These are phyloP conservation scores for Apiospora arundinis DNA, from an alignment of 2,329 filamentous ascomycete species.

Conservation along the genomic window DNA sequence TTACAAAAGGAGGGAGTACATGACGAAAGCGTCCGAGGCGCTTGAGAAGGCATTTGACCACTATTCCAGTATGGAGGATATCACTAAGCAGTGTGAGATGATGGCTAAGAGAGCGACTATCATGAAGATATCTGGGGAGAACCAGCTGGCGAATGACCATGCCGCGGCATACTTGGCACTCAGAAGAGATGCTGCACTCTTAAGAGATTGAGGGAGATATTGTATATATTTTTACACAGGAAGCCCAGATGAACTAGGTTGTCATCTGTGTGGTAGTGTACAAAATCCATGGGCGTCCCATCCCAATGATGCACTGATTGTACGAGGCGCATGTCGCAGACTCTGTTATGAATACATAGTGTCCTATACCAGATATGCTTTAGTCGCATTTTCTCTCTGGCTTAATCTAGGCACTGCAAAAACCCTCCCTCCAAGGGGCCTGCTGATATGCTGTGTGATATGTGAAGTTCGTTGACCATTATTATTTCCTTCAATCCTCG, in stretches of 20 bases:
- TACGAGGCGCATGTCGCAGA: neutral
- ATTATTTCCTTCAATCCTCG: constrained; percentile 32
- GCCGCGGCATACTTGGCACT: constrained; percentile 70
- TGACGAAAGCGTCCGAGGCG: constrained; percentile 64
- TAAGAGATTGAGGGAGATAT: constrained; percentile 7
- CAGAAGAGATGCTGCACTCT: constrained; percentile 41
- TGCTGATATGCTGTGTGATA: neutral
- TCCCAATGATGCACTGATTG: neutral
- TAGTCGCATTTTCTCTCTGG: neutral
- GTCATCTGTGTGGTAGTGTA: neutral
- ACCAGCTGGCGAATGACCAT: constrained; percentile 67
- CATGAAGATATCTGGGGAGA: constrained; percentile 72
- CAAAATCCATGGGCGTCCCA: neutral
- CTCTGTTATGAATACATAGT: neutral
- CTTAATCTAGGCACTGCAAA: neutral
- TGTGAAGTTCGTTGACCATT: neutral
- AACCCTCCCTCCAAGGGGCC: neutral
- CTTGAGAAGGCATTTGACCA: constrained; percentile 68
- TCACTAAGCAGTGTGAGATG: constrained; percentile 76
- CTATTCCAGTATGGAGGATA: constrained; percentile 71
- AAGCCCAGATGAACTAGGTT: neutral
- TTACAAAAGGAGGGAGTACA: constrained; percentile 57
- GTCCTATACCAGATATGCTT: neutral
- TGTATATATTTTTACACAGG: neutral
- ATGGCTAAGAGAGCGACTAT: constrained; percentile 83